A percentile compares a stretch with the other conserved stretches of the same genome.
Conservation (phyloP, 495 filamentous ascomycete genomes). For the Podospora sp. region DNA sequence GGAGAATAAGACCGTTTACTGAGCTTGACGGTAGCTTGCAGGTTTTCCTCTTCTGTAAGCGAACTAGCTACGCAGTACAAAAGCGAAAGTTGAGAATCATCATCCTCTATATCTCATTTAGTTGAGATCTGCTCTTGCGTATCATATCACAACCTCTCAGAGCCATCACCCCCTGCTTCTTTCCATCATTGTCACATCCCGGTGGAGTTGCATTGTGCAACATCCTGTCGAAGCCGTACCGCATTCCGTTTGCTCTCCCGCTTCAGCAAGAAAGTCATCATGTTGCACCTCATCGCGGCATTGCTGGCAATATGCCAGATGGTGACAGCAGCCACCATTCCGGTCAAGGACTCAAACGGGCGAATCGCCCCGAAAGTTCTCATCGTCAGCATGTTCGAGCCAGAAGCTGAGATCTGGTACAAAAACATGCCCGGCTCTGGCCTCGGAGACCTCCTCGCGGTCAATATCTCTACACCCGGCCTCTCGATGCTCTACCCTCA, state of each 20-base stretch:
- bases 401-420: constrained; percentile 71
- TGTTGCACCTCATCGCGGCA: not conserved
- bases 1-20: too few species aligned
- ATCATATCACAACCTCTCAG: too few species aligned
- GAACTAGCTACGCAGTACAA: too few species aligned
- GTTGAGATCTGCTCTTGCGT: too few species aligned
- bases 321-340: constrained; percentile 20
- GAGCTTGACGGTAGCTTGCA: too few species aligned
- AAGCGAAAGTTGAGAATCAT: too few species aligned
- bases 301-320: constrained; percentile 19
- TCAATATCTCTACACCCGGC: constrained; percentile 68
- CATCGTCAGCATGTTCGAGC: constrained; percentile 71
- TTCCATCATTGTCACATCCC: too few species aligned
- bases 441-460: constrained; percentile 56
- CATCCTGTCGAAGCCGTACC: not conserved
- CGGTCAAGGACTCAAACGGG: constrained; percentile 3
- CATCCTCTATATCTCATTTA: too few species aligned
- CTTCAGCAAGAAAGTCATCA: not conserved
- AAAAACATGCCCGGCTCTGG: constrained; percentile 51
- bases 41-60: too few species aligned
- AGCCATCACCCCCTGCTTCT: too few species aligned
- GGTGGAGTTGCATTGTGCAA: not conserved
- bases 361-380: constrained; percentile 67
- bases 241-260: not conserved
- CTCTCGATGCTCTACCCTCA: constrained; percentile 66